phyloP scores from a whole-genome alignment of 176 grass and related monocot species.

The Ananas comosus region DNA sequence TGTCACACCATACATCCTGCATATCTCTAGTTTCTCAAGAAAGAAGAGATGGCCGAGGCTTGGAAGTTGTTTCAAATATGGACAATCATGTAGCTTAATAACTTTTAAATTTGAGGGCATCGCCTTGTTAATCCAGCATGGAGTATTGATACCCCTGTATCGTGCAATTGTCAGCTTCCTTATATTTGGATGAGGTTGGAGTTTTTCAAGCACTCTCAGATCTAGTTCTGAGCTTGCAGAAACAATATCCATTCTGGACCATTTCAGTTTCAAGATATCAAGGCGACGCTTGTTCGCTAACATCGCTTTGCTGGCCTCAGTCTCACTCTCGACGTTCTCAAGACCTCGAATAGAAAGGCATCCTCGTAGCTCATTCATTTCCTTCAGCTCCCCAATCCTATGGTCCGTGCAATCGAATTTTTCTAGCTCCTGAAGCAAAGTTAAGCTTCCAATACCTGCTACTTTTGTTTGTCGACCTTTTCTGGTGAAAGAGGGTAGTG shows the following conservation, averaged over 20 bases:
- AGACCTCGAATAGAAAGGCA: conserved; percentile 50
- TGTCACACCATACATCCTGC: not conserved
- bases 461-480: too few relatives aligned
- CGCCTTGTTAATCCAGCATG: not conserved
- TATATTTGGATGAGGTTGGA: conserved; percentile 46
- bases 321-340: conserved; percentile 34
- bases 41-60: not conserved
- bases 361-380: conserved; percentile 50
- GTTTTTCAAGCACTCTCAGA: conserved; percentile 42
- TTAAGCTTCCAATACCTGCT: conserved; percentile 46
- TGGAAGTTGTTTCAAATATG: not conserved
- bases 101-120: not conserved
- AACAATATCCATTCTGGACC: not conserved
- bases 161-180: conserved; percentile 20
- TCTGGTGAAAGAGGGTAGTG: conserved; percentile 15
- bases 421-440: conserved; percentile 53
- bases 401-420: conserved; percentile 34
- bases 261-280: conserved; percentile 38
- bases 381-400: conserved; percentile 42
- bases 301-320: conserved; percentile 37
- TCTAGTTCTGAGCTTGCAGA: conserved; percentile 22
- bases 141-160: not conserved
- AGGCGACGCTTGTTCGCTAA: conserved; percentile 49
- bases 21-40: not conserved
- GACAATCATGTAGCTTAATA: not conserved